Evolutionary conservation across 2,329 filamentous ascomycete species (phyloP).

Genomic region (Paecilomyces fulvus): DNA sequence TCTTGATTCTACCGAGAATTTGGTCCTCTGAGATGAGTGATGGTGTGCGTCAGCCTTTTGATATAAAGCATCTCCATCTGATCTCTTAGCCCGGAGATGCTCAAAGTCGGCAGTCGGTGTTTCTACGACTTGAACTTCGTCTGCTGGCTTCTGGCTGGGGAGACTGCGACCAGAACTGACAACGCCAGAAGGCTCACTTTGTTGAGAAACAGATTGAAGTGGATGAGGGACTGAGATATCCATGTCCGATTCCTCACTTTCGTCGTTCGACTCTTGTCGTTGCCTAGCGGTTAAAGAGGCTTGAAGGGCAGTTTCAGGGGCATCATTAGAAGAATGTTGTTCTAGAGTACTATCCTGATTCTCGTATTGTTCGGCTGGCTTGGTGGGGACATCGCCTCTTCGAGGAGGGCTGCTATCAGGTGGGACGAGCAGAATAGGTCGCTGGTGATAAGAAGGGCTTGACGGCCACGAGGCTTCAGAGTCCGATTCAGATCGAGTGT

Average conservation of each 20-base stretch:
- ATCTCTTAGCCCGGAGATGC: slow-evolving; percentile 2
- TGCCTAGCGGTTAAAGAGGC: not conserved
- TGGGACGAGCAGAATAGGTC: slow-evolving; percentile 12
- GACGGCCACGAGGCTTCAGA: slow-evolving; percentile 13
- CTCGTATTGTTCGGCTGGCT: not conserved
- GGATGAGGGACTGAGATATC: slow-evolving; percentile 25
- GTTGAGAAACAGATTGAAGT: slow-evolving; percentile 16
- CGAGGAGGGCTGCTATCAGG: slow-evolving; percentile 20
- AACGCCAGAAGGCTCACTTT: slow-evolving; percentile 10
- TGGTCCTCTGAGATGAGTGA: slow-evolving; percentile 14
- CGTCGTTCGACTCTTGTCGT: slow-evolving; percentile 4
- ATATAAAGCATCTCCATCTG: not conserved
- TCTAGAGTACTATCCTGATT: not conserved
- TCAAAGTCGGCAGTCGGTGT: slow-evolving; percentile 16
- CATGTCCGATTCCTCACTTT: slow-evolving; percentile 28
- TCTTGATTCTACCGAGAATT: slow-evolving; percentile 26
- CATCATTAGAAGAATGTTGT: not conserved
- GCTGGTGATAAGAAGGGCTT: slow-evolving; percentile 9
- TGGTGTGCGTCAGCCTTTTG: slow-evolving; percentile 2
- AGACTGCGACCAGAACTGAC: slow-evolving; percentile 15
- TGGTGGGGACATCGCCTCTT: not conserved
- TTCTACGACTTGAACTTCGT: slow-evolving; percentile 24
- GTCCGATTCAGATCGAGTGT: slow-evolving; percentile 6
- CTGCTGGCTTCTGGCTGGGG: slow-evolving; percentile 6
- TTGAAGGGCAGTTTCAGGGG: not conserved